A percentile compares a stretch with the other conserved stretches of the same genome.
Conservation (phyloP, 2,329 filamentous ascomycete genomes). For the Ophiocordyceps camponoti-leonardi region DNA sequence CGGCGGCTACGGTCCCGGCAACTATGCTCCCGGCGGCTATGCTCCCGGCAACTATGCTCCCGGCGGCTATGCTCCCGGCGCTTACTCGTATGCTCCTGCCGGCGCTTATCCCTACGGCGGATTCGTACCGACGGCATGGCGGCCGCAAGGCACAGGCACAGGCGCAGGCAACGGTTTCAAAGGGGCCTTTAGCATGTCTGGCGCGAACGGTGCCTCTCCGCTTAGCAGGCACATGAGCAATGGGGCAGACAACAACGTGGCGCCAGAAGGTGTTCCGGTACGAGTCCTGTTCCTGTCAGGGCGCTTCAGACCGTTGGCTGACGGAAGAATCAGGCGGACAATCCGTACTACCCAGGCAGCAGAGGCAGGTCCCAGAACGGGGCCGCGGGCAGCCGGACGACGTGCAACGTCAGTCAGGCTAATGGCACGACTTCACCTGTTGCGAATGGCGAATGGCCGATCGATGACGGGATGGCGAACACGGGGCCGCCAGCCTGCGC, state of each 20-base stretch:
- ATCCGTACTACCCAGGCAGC: conserved; percentile 11
- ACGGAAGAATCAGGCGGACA: conserved; percentile 3
- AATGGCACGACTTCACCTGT: not conserved
- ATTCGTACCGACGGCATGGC: not conserved
- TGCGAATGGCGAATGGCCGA: not conserved
- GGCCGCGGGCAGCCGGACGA: not conserved
- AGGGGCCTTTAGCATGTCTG: conserved; percentile 4
- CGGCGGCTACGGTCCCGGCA: too few relatives aligned
- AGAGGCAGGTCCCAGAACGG: not conserved
- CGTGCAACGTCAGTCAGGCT: too few relatives aligned
- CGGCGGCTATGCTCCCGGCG: not conserved
- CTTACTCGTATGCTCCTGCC: not conserved
- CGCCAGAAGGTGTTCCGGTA: conserved; percentile 4
- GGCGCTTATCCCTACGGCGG: not conserved
- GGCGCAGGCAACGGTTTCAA: conserved; percentile 1
- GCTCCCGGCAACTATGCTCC: too few relatives aligned
- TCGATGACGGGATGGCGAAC: not conserved
- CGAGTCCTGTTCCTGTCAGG: not conserved
- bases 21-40: too few relatives aligned
- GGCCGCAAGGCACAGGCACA: not conserved
- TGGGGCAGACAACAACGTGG: conserved; percentile 13
- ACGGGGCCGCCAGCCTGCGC: not conserved
- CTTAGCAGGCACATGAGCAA: conserved; percentile 8
- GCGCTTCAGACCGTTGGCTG: not conserved
- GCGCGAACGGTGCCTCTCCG: conserved; percentile 2